These are phyloP conservation scores for Tetrahymena thermophila DNA, from an alignment of 73 alveolate species.

Conservation along the genomic window DNA sequence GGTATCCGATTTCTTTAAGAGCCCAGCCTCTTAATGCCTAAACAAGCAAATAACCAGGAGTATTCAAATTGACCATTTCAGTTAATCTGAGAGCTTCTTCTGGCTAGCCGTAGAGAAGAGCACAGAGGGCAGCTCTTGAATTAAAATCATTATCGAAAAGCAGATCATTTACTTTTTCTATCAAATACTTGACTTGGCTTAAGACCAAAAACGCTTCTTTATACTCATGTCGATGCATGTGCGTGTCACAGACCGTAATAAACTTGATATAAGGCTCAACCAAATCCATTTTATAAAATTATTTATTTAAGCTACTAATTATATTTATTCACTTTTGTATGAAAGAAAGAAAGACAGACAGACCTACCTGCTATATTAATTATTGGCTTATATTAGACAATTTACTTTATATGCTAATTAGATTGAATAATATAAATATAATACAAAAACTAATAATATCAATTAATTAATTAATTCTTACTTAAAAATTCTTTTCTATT, in stretches of 20 bases:
- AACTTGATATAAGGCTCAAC: not conserved
- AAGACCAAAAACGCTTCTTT: not conserved
- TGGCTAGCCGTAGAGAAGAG: not conserved
- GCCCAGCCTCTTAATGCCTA: not conserved
- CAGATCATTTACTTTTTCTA: not conserved
- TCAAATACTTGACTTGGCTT: not conserved
- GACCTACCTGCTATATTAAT: not conserved
- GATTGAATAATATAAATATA: not conserved
- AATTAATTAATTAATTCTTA: not conserved
- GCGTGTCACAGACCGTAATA: not conserved
- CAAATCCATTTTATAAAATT: not conserved
- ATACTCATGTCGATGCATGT: not conserved
- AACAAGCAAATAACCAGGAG: not conserved
- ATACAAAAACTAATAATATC: not conserved
- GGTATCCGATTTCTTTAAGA: not conserved
- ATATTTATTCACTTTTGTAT: not conserved
- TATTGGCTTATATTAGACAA: not conserved
- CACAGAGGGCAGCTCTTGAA: not conserved
- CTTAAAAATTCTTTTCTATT: not conserved
- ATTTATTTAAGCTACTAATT: not conserved
- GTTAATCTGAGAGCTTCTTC: not conserved
- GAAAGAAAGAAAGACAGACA: too few relatives aligned
- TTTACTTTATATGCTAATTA: not conserved
- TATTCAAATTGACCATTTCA: not conserved
- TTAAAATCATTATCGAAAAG: not conserved